Percentiles rank a stretch among this genome's conserved stretches.
Conservation (phyloP, 2,329 filamentous ascomycete species). For the Thielaviopsis punctulata region DNA sequence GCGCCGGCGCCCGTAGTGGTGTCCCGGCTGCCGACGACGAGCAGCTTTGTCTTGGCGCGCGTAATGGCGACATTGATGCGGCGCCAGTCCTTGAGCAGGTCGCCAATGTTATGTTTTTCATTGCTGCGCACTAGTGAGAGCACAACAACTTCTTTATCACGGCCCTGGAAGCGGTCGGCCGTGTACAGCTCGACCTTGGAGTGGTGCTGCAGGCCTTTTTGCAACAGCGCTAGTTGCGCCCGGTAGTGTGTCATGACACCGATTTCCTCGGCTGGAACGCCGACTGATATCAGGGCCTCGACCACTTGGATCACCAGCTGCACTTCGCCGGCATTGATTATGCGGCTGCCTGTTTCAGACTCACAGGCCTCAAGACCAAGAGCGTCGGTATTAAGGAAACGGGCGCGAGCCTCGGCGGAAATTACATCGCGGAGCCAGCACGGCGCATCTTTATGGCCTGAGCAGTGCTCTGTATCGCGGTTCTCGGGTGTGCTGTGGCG, state of each 20-base stretch:
- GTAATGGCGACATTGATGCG: constrained; percentile 94
- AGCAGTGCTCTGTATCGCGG: constrained; percentile 10
- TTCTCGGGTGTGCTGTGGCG: background rate
- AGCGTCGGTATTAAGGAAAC: constrained; percentile 78
- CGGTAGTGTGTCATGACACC: constrained; percentile 96
- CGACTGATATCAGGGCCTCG: constrained; percentile 55
- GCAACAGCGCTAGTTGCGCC: constrained; percentile 71
- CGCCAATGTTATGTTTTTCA: constrained; percentile 65
- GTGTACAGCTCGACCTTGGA: constrained; percentile 80
- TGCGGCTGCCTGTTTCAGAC: constrained; percentile 62
- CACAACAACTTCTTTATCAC: constrained; percentile 86
- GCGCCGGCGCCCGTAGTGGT: constrained; percentile 59
- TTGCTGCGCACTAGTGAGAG: constrained; percentile 81
- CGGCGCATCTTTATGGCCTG: constrained; percentile 19
- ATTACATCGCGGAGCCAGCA: constrained; percentile 71
- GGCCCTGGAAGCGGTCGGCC: constrained; percentile 88
- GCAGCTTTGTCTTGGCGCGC: constrained; percentile 74
- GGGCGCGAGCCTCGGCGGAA: constrained; percentile 52
- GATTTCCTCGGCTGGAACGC: constrained; percentile 59
- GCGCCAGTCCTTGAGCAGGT: constrained; percentile 78
- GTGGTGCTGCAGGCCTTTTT: constrained; percentile 46
- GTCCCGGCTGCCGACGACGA: constrained; percentile 66
- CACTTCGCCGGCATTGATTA: constrained; percentile 76
- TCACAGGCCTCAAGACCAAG: constrained; percentile 50
- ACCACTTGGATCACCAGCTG: constrained; percentile 65